These are phyloP conservation scores for Cyamopsis tetragonoloba DNA, from an alignment of 306 rosid species.

Conservation along the genomic window DNA sequence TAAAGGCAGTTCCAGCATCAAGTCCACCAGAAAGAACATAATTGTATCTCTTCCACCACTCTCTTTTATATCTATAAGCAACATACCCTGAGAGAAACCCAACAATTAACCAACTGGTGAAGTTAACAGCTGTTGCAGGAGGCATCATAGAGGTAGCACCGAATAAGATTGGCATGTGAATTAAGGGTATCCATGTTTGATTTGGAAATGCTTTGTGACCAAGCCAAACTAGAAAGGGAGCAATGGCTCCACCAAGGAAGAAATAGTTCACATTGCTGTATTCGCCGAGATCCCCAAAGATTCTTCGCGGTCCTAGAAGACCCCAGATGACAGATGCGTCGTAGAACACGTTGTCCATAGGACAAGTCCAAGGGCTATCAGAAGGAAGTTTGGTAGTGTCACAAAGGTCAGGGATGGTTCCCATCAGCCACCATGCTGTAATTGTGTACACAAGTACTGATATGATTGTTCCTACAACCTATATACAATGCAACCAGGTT, in stretches of 20 bases:
- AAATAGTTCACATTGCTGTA: slow-evolving; percentile 60
- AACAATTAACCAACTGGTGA: slow-evolving; percentile 60
- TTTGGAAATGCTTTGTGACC: slow-evolving; percentile 59
- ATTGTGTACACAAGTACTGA: slow-evolving; percentile 51
- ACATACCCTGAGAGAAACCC: slow-evolving; percentile 56
- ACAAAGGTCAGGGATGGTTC: slow-evolving; percentile 57
- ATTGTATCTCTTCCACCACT: slow-evolving; percentile 64
- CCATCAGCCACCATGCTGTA: slow-evolving; percentile 91
- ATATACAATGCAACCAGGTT: slow-evolving; percentile 23
- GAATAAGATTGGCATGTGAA: slow-evolving; percentile 68
- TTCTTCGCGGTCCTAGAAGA: slow-evolving; percentile 79
- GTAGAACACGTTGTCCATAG: slow-evolving; percentile 69
- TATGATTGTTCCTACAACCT: slow-evolving; percentile 66
- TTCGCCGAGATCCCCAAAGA: slow-evolving; percentile 78
- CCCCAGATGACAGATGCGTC: slow-evolving; percentile 92
- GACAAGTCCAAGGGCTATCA: slow-evolving; percentile 84
- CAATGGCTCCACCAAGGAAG: slow-evolving; percentile 70
- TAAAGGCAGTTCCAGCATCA: slow-evolving; percentile 85
- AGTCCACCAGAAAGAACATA: slow-evolving; percentile 76
- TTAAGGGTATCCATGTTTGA: slow-evolving; percentile 48
- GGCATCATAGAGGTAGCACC: slow-evolving; percentile 77
- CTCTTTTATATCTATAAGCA: slow-evolving; percentile 39
- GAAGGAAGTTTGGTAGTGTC: slow-evolving; percentile 35
- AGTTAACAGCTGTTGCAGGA: slow-evolving; percentile 70
- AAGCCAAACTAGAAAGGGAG: slow-evolving; percentile 67